These are phyloP conservation scores for Nadsonia commutata DNA, from an alignment of 1,139 yeast genomes.

Conservation along the genomic window DNA sequence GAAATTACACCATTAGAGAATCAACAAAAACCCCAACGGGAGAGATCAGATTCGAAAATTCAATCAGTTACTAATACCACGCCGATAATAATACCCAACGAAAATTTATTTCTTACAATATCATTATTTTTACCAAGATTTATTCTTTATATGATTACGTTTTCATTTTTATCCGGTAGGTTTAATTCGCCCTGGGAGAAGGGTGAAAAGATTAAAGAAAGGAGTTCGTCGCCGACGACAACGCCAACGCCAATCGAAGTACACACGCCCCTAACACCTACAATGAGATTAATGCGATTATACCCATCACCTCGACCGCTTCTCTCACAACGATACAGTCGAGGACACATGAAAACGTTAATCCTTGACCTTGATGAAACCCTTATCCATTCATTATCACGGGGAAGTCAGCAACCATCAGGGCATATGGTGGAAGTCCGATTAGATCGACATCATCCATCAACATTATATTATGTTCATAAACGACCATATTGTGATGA, in stretches of 20 bases:
- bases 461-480: slow-evolving; percentile 78
- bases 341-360: slow-evolving; percentile 40
- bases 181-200: no score
- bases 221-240: no score
- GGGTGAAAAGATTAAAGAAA: no score
- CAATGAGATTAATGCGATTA: no score
- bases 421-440: slow-evolving; percentile 79
- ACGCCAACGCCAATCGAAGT: neutral
- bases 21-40: no score
- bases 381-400: slow-evolving; percentile 72
- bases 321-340: slow-evolving; percentile 28
- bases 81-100: neutral
- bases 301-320: slow-evolving; percentile 13
- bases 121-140: slow-evolving; percentile 3
- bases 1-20: no score
- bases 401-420: slow-evolving; percentile 41
- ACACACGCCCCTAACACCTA: slow-evolving; percentile 4
- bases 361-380: slow-evolving; percentile 90
- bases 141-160: neutral
- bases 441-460: slow-evolving; percentile 38
- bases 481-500: slow-evolving; percentile 86
- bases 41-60: no score
- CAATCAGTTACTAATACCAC: no score
- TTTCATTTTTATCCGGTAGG: slow-evolving; percentile 1
- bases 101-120: slow-evolving; percentile 1